These are phyloP conservation scores for Cantharellus anzutake DNA, from an alignment of 768 basidiomycete species.

Conservation along the genomic window DNA sequence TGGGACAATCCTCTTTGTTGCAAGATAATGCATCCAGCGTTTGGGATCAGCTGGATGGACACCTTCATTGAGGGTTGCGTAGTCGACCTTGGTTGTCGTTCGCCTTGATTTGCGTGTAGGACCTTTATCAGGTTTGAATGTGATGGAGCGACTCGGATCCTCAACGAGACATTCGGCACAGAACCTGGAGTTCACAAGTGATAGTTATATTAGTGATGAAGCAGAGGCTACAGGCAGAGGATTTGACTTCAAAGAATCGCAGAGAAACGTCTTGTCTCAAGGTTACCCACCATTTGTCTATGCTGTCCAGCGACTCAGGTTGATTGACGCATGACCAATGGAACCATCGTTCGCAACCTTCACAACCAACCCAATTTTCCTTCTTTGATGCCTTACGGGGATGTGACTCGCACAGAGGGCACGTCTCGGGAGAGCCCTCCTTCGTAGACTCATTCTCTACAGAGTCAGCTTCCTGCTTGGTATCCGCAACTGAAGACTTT, in stretches of 20 bases:
- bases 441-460: no score
- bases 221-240: not conserved
- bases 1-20: constrained; percentile 41
- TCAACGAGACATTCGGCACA: constrained; percentile 42
- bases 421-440: not conserved
- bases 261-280: constrained; percentile 8
- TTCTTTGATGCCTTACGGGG: not conserved
- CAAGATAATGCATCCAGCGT: constrained; percentile 52
- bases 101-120: constrained; percentile 68
- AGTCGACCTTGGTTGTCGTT: constrained; percentile 42
- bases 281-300: constrained; percentile 56
- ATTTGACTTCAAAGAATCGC: constrained; percentile 5
- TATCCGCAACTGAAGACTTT: no score
- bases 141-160: constrained; percentile 44
- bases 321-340: constrained; percentile 68
- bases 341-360: constrained; percentile 65
- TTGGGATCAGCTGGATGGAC: constrained; percentile 20
- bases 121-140: constrained; percentile 30
- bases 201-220: not conserved
- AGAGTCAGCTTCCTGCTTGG: no score
- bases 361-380: constrained; percentile 53
- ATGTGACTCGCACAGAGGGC: not conserved
- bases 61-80: constrained; percentile 54
- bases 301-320: constrained; percentile 38
- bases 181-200: constrained; percentile 30